Evolutionary conservation across 2,329 filamentous ascomycete species (phyloP).

Genomic region (Pseudocercospora eumusae): DNA sequence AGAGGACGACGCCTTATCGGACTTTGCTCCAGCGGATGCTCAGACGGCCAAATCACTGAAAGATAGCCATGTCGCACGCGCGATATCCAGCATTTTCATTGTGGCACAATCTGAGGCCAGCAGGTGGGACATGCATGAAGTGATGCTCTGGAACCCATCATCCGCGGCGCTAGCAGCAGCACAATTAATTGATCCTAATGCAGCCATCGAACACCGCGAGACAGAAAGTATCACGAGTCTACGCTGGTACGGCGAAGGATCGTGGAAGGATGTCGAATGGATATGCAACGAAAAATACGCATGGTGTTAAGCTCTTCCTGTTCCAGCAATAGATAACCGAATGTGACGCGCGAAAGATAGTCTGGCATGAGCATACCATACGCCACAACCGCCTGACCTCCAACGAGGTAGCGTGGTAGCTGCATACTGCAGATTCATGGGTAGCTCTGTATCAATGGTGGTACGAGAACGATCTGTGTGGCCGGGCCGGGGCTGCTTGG

Average conservation of each 20-base stretch:
- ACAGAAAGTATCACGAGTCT: constrained; percentile 69
- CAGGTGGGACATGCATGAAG: constrained; percentile 67
- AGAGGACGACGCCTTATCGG: constrained; percentile 51
- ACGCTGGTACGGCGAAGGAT: constrained; percentile 65
- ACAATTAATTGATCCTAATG: constrained; percentile 48
- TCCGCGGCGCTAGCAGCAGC: constrained; percentile 49
- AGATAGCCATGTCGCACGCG: constrained; percentile 43
- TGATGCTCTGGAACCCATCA: constrained; percentile 83
- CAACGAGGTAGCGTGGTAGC: background rate
- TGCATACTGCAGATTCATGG: constrained; percentile 4
- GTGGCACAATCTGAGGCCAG: constrained; percentile 70
- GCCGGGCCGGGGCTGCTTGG: constrained; percentile 12
- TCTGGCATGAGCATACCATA: background rate
- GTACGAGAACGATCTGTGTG: constrained; percentile 8
- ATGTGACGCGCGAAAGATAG: constrained; percentile 4
- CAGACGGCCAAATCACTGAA: constrained; percentile 25
- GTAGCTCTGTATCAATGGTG: constrained; percentile 8
- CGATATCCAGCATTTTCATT: constrained; percentile 64
- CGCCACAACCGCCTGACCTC: constrained; percentile 13
- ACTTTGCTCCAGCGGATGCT: constrained; percentile 31
- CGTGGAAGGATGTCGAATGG: constrained; percentile 64
- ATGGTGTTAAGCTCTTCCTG: constrained; percentile 60
- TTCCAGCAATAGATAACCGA: background rate
- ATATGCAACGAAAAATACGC: constrained; percentile 74
- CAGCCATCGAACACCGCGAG: constrained; percentile 60